phyloP scores from a whole-genome alignment of 371 early-diverging fungal species.

The Fennellomyces sp. region DNA sequence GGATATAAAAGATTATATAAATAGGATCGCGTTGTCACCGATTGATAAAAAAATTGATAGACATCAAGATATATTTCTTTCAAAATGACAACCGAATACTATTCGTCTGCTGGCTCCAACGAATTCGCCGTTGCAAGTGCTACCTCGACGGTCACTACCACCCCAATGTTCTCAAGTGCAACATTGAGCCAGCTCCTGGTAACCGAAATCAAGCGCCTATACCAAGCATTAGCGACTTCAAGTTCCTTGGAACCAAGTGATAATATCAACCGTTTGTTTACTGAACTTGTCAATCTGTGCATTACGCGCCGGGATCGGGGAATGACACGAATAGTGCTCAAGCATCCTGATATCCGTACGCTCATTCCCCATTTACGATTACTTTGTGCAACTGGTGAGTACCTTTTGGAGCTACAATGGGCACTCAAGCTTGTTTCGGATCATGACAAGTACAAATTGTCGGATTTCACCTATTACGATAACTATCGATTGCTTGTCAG shows the following conservation, averaged over 20 bases:
- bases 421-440: not conserved
- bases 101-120: too few relatives aligned
- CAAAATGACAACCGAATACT: too few relatives aligned
- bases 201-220: conserved; percentile 15
- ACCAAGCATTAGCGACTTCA: conserved; percentile 6
- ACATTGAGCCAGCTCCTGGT: conserved; percentile 8
- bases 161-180: not conserved
- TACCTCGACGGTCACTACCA: too few relatives aligned
- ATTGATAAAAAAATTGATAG: too few relatives aligned
- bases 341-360: conserved; percentile 7
- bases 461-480: conserved; percentile 36
- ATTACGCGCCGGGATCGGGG: conserved; percentile 15
- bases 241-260: conserved; percentile 21
- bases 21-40: too few relatives aligned
- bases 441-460: not conserved
- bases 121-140: too few relatives aligned
- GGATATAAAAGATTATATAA: too few relatives aligned
- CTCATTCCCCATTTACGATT: conserved; percentile 18
- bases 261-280: conserved; percentile 30
- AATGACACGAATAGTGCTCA: conserved; percentile 12
- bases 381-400: conserved; percentile 33
- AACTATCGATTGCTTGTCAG: conserved; percentile 40
- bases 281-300: conserved; percentile 28
- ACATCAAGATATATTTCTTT: too few relatives aligned
- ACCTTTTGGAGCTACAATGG: conserved; percentile 32